Conservation (phyloP, 129 eudicot species). For the Flaveria linearis region DNA sequence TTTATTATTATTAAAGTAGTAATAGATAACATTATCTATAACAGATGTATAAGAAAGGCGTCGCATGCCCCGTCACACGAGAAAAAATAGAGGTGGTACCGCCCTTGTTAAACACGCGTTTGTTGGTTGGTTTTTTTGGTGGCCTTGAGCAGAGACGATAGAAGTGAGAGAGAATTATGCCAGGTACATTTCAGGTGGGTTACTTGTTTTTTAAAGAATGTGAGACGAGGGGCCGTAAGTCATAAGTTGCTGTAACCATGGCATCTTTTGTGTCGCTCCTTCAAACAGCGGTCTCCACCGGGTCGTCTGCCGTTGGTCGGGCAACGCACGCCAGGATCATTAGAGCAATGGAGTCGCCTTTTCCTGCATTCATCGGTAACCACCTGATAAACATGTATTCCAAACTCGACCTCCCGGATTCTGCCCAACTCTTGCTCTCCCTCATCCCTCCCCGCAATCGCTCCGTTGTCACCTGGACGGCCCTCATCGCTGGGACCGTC, state of each 20-base stretch:
- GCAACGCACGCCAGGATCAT: slow-evolving; percentile 71
- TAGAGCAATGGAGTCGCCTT: slow-evolving; percentile 44
- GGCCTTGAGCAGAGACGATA: too few species aligned
- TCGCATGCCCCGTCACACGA: too few species aligned
- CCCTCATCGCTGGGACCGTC: slow-evolving; percentile 67
- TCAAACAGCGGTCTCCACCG: slow-evolving; percentile 54
- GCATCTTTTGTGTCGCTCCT: slow-evolving; percentile 49
- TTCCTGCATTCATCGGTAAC: slow-evolving; percentile 59
- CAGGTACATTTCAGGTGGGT: too few species aligned
- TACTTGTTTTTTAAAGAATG: too few species aligned
- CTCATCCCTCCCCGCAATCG: slow-evolving; percentile 54
- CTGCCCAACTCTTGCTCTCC: slow-evolving; percentile 57
- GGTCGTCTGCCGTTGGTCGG: slow-evolving; percentile 51
- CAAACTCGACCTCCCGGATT: slow-evolving; percentile 61
- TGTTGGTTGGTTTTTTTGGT: too few species aligned
- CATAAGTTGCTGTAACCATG: slow-evolving; percentile 32
- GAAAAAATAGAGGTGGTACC: too few species aligned
- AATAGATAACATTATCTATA: too few species aligned
- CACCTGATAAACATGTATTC: slow-evolving; percentile 87
- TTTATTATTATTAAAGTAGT: too few species aligned
- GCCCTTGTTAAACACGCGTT: too few species aligned
- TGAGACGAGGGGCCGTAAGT: neutral
- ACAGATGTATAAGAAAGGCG: too few species aligned
- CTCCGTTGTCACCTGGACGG: slow-evolving; percentile 87
- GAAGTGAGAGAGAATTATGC: too few species aligned